A percentile compares a stretch with the other conserved stretches of the same genome.
These are phyloP conservation scores for Rubia occidens DNA, from an alignment of 305 asterid genomes.

Conservation along the genomic window DNA sequence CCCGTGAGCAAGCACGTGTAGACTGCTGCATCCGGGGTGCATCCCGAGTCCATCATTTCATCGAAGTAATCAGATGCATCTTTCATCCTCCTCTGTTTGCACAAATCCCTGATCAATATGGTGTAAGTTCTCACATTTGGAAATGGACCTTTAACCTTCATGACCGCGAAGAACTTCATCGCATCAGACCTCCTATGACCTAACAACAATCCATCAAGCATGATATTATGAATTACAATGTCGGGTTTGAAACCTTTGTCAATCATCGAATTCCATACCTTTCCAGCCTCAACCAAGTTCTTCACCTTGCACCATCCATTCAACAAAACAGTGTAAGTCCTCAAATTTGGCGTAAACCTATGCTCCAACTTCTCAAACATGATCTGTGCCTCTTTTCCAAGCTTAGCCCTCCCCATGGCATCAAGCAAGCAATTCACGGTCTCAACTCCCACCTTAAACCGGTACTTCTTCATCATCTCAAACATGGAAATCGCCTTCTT, in stretches of 20 bases:
- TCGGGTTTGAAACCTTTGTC: conserved; percentile 73
- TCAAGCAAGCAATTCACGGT: conserved; percentile 67
- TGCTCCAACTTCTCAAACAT: conserved; percentile 63
- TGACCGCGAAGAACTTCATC: conserved; percentile 56
- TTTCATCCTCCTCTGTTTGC: conserved; percentile 56
- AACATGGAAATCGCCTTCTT: conserved; percentile 64
- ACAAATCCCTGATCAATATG: conserved; percentile 47
- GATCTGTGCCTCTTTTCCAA: conserved; percentile 67
- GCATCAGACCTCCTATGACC: conserved; percentile 49
- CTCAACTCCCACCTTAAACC: conserved; percentile 49
- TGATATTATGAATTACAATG: conserved; percentile 59
- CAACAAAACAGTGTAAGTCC: conserved; percentile 59
- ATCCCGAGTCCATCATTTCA: conserved; percentile 50
- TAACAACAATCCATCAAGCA: conserved; percentile 72
- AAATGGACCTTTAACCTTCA: conserved; percentile 62
- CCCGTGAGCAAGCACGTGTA: conserved; percentile 68
- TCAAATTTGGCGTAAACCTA: conserved; percentile 53
- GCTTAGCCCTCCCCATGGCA: conserved; percentile 73
- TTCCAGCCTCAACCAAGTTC: conserved; percentile 81
- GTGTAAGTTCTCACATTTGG: conserved; percentile 71
- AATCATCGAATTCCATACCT: conserved; percentile 74
- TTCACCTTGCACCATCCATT: conserved; percentile 74
- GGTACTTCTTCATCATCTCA: conserved; percentile 69
- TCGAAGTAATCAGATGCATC: conserved; percentile 50
- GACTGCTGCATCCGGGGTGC: conserved; percentile 56